Percentiles rank a stretch among this genome's conserved stretches.
phyloP scores from a whole-genome alignment of 2,329 filamentous ascomycete genomes.

The Huntiella abstrusa region DNA sequence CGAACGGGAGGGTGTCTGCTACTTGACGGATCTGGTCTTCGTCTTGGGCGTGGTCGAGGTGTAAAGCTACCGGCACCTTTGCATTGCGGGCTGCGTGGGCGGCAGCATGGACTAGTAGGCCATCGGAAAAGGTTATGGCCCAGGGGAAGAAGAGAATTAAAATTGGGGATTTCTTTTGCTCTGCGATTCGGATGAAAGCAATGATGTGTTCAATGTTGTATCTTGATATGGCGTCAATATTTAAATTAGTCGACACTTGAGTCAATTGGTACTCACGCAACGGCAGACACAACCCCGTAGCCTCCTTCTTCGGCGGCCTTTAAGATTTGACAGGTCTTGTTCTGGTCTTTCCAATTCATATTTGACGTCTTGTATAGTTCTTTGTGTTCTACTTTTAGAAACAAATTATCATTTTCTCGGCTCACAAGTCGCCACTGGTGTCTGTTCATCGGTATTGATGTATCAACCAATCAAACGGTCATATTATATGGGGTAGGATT shows the following conservation, averaged over 20 bases:
- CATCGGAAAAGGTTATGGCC: conserved; percentile 15
- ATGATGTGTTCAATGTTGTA: conserved; percentile 54
- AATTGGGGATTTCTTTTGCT: conserved; percentile 43
- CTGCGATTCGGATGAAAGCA: conserved; percentile 47
- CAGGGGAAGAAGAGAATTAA: conserved; percentile 58
- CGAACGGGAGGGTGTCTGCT: conserved; percentile 38
- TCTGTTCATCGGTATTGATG: no score
- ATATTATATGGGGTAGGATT: no score
- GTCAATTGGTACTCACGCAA: conserved; percentile 21
- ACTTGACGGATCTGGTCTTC: conserved; percentile 38
- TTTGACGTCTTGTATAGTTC: background rate
- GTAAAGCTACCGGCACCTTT: conserved; percentile 38
- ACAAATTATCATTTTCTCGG: no score
- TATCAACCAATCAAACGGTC: no score
- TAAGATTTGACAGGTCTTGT: conserved; percentile 24
- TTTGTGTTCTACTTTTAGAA: no score
- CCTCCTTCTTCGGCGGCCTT: conserved; percentile 31
- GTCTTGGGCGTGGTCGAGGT: conserved; percentile 49
- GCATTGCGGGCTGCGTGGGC: conserved; percentile 35
- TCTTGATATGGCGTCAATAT: background rate
- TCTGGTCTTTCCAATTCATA: conserved; percentile 9
- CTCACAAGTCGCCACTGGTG: no score
- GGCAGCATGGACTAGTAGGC: conserved; percentile 22
- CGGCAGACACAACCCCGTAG: conserved; percentile 34
- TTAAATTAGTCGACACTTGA: background rate